Evolutionary conservation across 1,284 basidiomycete species (phyloP).

Genomic region (Sphaerobolus stellatus): DNA sequence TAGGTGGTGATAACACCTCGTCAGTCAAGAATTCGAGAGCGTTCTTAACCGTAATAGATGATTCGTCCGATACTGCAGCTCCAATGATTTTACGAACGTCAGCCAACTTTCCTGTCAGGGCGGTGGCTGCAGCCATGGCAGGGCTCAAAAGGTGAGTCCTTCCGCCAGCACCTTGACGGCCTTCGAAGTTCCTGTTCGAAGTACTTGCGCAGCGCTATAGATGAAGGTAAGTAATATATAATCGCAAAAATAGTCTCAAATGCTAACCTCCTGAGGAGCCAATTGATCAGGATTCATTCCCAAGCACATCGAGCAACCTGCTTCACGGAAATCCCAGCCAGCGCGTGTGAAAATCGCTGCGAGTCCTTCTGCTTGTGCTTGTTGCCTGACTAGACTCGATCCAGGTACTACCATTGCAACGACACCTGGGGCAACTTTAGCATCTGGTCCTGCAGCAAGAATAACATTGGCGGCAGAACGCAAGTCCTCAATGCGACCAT

Average conservation of each 20-base stretch:
- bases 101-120: conserved; percentile 83
- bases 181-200: conserved; percentile 97
- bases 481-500: conserved; percentile 94
- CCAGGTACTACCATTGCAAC: conserved; percentile 96
- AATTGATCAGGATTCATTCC: conserved; percentile 98
- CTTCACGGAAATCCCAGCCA: conserved; percentile 97
- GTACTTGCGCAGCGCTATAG: conserved; percentile 84
- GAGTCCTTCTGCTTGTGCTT: conserved; percentile 91
- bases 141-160: conserved; percentile 92
- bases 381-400: conserved; percentile 91
- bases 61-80: conserved; percentile 29
- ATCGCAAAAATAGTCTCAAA: background rate
- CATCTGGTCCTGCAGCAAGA: conserved; percentile 69
- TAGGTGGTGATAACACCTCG: conserved; percentile 65
- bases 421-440: conserved; percentile 78
- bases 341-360: conserved; percentile 91
- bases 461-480: conserved; percentile 87
- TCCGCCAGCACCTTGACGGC: conserved; percentile 87
- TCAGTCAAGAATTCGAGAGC: conserved; percentile 78
- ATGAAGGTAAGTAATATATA: background rate
- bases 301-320: conserved; percentile 97
- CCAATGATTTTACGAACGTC: conserved; percentile 86
- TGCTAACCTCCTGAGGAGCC: conserved; percentile 65
- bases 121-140: conserved; percentile 96
- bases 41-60: conserved; percentile 64